A percentile compares a stretch with the other conserved stretches of the same genome.
phyloP scores from a whole-genome alignment of 371 early-diverging fungal species.

The Basidiobolus meristosporus region DNA sequence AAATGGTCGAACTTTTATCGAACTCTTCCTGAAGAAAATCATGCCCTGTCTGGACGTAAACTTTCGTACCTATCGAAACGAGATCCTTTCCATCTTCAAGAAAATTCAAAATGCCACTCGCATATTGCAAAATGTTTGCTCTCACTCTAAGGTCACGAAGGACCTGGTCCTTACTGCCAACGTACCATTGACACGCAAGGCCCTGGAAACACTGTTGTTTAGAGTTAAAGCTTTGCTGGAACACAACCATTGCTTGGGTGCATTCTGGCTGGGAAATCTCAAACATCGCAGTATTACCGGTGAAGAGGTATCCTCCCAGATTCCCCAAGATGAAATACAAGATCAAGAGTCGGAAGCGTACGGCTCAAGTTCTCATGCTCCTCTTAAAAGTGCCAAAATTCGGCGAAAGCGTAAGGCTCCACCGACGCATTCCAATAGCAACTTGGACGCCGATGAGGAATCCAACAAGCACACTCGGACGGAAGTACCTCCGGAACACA shows the following conservation, averaged over 20 bases:
- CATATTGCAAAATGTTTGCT: slow-evolving; percentile 39
- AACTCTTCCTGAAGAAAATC: slow-evolving; percentile 33
- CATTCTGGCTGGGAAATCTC: slow-evolving; percentile 23
- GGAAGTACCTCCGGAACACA: neutral
- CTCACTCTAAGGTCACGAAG: slow-evolving; percentile 51
- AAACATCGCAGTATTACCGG: slow-evolving; percentile 61
- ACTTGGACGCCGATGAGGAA: neutral
- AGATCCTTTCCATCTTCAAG: slow-evolving; percentile 17
- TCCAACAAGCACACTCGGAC: neutral
- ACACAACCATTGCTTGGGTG: slow-evolving; percentile 35
- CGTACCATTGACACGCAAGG: slow-evolving; percentile 50
- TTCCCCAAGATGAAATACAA: slow-evolving; percentile 15
- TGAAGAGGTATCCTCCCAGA: slow-evolving; percentile 49
- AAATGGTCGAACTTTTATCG: slow-evolving; percentile 17
- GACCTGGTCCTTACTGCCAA: slow-evolving; percentile 31
- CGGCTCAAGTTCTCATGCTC: neutral
- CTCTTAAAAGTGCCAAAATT: neutral
- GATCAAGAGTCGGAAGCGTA: slow-evolving; percentile 1
- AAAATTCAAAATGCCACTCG: slow-evolving; percentile 12
- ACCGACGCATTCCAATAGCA: neutral
- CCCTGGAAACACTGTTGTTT: slow-evolving; percentile 52
- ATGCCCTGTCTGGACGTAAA: slow-evolving; percentile 41
- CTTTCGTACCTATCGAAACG: slow-evolving; percentile 27
- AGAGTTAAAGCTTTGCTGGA: slow-evolving; percentile 54
- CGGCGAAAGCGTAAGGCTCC: neutral